These are phyloP conservation scores for Hypoxylon perforatum DNA, from an alignment of 495 filamentous ascomycete genomes.

Conservation along the genomic window DNA sequence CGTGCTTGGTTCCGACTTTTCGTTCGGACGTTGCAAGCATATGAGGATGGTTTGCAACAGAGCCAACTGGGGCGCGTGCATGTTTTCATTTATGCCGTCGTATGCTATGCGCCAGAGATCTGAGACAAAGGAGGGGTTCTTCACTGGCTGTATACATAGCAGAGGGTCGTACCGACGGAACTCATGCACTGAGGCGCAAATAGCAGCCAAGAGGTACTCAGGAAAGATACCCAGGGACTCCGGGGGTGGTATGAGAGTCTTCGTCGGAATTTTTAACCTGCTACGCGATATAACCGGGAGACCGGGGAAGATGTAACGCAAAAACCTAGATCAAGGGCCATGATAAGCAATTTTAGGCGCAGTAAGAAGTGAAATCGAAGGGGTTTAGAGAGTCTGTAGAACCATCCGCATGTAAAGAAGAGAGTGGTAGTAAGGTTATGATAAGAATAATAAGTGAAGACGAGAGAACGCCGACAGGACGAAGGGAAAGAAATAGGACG, in stretches of 20 bases:
- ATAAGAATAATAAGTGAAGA: too few relatives aligned
- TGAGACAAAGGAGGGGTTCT: background rate
- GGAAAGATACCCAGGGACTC: slow-evolving; percentile 39
- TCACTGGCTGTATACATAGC: slow-evolving; percentile 27
- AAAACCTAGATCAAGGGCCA: slow-evolving; percentile 1
- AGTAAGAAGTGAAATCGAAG: too few relatives aligned
- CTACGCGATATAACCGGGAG: background rate
- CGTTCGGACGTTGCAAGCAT: background rate
- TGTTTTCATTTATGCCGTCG: background rate
- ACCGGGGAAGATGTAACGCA: slow-evolving; percentile 7
- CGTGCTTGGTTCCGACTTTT: background rate
- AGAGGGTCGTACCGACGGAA: slow-evolving; percentile 50
- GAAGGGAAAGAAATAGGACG: too few relatives aligned
- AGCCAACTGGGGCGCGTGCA: background rate
- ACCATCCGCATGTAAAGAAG: too few relatives aligned
- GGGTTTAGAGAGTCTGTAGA: too few relatives aligned
- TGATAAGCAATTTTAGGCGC: too few relatives aligned
- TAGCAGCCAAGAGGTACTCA: slow-evolving; percentile 49
- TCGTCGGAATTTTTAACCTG: background rate
- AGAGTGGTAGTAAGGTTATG: too few relatives aligned
- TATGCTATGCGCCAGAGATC: background rate
- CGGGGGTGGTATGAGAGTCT: slow-evolving; percentile 2
- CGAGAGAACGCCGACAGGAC: too few relatives aligned
- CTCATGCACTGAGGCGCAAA: slow-evolving; percentile 52
- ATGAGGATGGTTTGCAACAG: slow-evolving; percentile 48